A percentile compares a stretch with the other conserved stretches of the same genome.
Evolutionary conservation across 2,329 filamentous ascomycete species (phyloP).

Genomic region (Colletotrichum sp.): DNA sequence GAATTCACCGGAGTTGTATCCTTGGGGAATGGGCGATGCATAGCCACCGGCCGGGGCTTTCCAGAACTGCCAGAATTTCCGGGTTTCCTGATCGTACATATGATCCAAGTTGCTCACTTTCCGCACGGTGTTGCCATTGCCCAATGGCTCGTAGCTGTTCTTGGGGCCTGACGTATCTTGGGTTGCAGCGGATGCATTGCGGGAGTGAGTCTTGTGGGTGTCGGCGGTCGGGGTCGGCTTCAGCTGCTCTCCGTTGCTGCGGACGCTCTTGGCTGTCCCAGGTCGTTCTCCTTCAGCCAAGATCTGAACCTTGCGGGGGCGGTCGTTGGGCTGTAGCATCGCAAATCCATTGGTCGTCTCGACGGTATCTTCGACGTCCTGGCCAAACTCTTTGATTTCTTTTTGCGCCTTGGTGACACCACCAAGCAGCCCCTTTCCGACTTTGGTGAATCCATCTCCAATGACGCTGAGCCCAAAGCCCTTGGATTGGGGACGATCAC

Average conservation of each 20-base stretch:
- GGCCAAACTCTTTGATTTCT: conserved; percentile 51
- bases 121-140: conserved; percentile 57
- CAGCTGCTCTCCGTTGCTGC: neutral
- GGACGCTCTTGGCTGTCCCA: neutral
- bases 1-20: conserved; percentile 48
- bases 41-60: conserved; percentile 66
- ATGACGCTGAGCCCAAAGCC: conserved; percentile 32
- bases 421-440: conserved; percentile 33
- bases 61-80: conserved; percentile 69
- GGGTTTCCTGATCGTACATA: conserved; percentile 50
- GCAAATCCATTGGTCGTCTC: conserved; percentile 61
- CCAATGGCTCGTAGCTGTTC: conserved; percentile 33
- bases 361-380: conserved; percentile 56
- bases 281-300: conserved; percentile 35
- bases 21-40: conserved; percentile 65
- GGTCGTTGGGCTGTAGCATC: conserved; percentile 27
- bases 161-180: conserved; percentile 39
- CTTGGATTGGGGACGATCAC: neutral
- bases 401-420: conserved; percentile 47
- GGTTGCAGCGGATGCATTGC: conserved; percentile 41
- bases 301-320: conserved; percentile 33
- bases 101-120: conserved; percentile 53
- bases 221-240: conserved; percentile 32
- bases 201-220: conserved; percentile 37
- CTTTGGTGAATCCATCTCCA: conserved; percentile 54